Evolutionary conservation across 257 asterid genomes (phyloP), one percentile per base, ranked within the genome.

Genomic region (Fraxinus pennsylvanica): DNA sequence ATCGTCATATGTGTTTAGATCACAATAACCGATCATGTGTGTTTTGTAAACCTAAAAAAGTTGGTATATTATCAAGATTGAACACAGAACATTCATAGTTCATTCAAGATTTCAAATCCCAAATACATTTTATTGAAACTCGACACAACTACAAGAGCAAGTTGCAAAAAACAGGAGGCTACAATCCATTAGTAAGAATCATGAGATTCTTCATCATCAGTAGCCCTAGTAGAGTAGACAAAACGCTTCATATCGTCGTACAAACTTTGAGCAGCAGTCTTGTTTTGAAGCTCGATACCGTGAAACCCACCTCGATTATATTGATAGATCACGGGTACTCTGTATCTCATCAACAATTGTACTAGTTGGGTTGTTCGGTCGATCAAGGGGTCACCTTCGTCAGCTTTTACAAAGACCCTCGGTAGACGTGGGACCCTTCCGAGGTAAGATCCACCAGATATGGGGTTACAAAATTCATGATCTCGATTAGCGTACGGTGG

Each of bases 381-480:
- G 0, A 80, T 77, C 36, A 83, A 79, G 10, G 84, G 86, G 4
- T 83, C 84, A 0, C 80, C 86, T 5, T 67, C 47, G 6, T 79
- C 84, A 0, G 74, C 73, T 29, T 83, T 80, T 0, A 83, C 39
- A 25, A 72, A 83, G 19, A 83, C 80, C 25, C 35, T 72, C 0
- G 86, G 86, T 4, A 83, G 2, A 35, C 84, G 54, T 30, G 2
- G n/a, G 4, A 83, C 84, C 75, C 86, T 79, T 0, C 82, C 81
- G 27, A 1, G 1, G 19, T 76, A 80, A 0, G 82, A 65, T 9
- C 86, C 84, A 4, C 82, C 79, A 0, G 79, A 10, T 3, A 83
- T 71, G 0, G 87, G 87, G 27, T 79, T 83, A 35, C 89, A 83
- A 71, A 80, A 83, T 6, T 54, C 79, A 71, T 83, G 87, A 38